A percentile compares a stretch with the other conserved stretches of the same genome.
phyloP scores from a whole-genome alignment of 495 filamentous ascomycete genomes.

The Neurospora sp. region DNA sequence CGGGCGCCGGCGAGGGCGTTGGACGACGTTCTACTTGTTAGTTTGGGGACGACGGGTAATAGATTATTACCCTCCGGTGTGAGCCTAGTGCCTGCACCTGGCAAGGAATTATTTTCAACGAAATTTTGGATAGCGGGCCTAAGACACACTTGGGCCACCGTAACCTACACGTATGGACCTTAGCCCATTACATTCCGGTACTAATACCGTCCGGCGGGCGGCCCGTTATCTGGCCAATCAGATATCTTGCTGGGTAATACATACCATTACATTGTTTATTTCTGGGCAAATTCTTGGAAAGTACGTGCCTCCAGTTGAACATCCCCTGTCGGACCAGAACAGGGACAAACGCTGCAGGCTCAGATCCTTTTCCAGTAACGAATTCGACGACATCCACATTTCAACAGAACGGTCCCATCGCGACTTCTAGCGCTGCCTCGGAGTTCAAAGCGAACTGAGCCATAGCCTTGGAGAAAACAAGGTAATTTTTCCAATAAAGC shows the following conservation, averaged over 20 bases:
- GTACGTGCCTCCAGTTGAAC: background rate
- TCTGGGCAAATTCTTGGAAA: background rate
- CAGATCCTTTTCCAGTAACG: background rate
- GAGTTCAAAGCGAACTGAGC: background rate
- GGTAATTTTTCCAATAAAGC: background rate
- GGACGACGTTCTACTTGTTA: no score
- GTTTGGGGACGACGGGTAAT: no score
- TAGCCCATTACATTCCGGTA: background rate
- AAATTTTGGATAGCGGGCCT: no score
- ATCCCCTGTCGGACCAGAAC: background rate
- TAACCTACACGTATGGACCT: background rate
- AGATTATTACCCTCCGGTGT: no score
- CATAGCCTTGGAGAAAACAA: background rate
- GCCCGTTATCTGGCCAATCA: background rate
- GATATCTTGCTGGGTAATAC: background rate
- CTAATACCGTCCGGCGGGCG: background rate
- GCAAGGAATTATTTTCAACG: no score
- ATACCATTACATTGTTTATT: background rate
- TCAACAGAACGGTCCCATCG: background rate
- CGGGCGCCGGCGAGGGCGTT: no score
- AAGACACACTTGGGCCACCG: no score
- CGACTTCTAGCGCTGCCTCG: background rate
- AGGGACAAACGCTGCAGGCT: background rate
- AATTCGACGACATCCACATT: background rate
- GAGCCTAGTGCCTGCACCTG: no score